Evolutionary conservation across 2,329 filamentous ascomycete genomes (phyloP).

Genomic region (Neurospora sp.): DNA sequence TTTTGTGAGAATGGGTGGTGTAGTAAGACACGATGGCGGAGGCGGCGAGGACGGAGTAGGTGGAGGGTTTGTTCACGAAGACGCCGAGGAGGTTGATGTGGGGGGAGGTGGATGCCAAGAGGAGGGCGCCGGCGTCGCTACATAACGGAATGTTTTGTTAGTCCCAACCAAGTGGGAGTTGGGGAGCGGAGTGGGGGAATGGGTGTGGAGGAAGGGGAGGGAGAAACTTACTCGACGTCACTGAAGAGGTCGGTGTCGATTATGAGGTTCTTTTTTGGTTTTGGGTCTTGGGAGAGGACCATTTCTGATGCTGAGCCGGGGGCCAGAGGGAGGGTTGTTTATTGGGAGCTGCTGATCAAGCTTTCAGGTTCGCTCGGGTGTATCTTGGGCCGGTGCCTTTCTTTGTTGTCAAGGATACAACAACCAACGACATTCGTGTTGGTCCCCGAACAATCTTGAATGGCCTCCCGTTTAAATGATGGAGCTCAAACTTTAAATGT

Average conservation of each 20-base stretch:
- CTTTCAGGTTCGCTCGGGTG: neutral
- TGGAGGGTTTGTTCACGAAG: constrained; percentile 31
- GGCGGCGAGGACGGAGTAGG: constrained; percentile 31
- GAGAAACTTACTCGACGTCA: constrained; percentile 31
- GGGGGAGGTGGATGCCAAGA: constrained; percentile 30
- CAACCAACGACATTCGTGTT: neutral
- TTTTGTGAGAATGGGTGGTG: constrained; percentile 20
- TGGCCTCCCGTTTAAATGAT: neutral
- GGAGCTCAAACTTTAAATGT: neutral
- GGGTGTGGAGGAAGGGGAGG: neutral
- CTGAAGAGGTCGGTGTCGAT: constrained; percentile 38
- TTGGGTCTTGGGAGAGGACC: neutral
- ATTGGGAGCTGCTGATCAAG: neutral
- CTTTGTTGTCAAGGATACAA: neutral
- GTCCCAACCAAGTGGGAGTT: constrained; percentile 1
- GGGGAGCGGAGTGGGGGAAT: neutral
- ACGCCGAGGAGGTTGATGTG: constrained; percentile 29
- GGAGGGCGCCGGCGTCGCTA: constrained; percentile 32
- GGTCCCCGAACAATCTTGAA: neutral
- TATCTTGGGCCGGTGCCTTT: neutral
- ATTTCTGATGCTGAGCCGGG: neutral
- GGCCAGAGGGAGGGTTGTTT: neutral
- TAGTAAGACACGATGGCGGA: constrained; percentile 33
- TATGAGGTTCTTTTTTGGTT: constrained; percentile 27
- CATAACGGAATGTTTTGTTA: neutral